Evolutionary conservation across 257 asterid species (phyloP), one percentile per base, ranked within the genome.

Genomic region (Solanum okadae): DNA sequence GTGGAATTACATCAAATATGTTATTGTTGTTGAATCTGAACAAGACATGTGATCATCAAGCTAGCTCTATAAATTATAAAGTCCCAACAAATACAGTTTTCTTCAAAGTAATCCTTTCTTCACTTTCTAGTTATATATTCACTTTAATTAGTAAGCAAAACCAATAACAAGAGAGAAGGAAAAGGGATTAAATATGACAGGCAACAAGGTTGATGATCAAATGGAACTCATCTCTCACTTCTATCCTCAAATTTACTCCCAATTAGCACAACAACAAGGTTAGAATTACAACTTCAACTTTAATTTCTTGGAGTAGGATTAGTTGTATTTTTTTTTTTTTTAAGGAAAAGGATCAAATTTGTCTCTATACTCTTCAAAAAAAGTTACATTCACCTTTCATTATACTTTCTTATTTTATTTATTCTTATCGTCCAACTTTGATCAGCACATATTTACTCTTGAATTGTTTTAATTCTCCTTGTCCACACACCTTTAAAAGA

Each of bases 181-280:
- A 11, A 42, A 42, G 9, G 10, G 12, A 31, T 31, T 31, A 52
- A 67, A 44, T 23, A 83, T 31, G 46, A 89, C 83, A 71, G 49
- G 40, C n/a, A 87, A 14, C 46, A 91, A 91, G n/a, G n/a, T 86
- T 20, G 92, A 92, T 88, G 93, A 94, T 85, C 94, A 92, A 87
- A 89, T 91, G 94, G 63, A 68, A 16, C 92, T 95, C 52, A 75
- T 93, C 49, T 94, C 96, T 42, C 93, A 93, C 88, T 93, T 92
- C 89, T 91, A 90, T 87, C 92, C 92, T n/a, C 92, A 86, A 18
- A 86, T 87, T 22, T 92, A 77, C 87, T 25, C 86, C 65, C 93
- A 91, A 27, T 63, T 89, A 52, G 70, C 86, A 27, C 93, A 90
- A 42, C n/a, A 42, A 88, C 91, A 84, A 91, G 93, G 93, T 91